phyloP scores from a whole-genome alignment of 495 filamentous ascomycete species.

The Parmelia sp. region DNA sequence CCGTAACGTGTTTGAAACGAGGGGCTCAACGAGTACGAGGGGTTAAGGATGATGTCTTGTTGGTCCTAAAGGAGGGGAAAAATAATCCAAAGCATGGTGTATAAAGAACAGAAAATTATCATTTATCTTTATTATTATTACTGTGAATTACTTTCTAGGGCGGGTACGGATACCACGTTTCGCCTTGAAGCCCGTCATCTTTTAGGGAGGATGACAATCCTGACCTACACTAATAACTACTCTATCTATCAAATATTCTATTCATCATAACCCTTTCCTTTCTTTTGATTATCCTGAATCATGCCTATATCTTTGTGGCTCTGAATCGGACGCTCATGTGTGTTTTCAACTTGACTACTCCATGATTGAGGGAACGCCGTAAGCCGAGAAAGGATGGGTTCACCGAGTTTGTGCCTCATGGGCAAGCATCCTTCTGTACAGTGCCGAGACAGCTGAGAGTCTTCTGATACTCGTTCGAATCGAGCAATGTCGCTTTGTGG shows the following conservation, averaged over 20 bases:
- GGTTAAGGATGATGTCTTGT: neutral
- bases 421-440: neutral
- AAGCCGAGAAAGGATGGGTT: neutral
- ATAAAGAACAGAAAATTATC: too few relatives aligned
- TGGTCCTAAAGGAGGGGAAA: neutral
- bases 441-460: neutral
- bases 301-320: too few relatives aligned
- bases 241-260: too few relatives aligned
- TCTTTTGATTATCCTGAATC: too few relatives aligned
- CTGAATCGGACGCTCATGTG: too few relatives aligned
- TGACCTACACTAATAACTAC: too few relatives aligned
- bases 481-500: too few relatives aligned
- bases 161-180: neutral
- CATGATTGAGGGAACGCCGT: neutral
- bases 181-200: neutral
- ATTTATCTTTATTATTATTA: too few relatives aligned
- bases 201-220: too few relatives aligned
- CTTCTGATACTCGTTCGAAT: neutral
- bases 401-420: neutral
- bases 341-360: too few relatives aligned
- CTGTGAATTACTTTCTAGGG: neutral
- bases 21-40: neutral
- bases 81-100: too few relatives aligned
- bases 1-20: neutral
- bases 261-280: too few relatives aligned